Conservation (phyloP, 768 basidiomycete species). For the Amanita exitialis region DNA sequence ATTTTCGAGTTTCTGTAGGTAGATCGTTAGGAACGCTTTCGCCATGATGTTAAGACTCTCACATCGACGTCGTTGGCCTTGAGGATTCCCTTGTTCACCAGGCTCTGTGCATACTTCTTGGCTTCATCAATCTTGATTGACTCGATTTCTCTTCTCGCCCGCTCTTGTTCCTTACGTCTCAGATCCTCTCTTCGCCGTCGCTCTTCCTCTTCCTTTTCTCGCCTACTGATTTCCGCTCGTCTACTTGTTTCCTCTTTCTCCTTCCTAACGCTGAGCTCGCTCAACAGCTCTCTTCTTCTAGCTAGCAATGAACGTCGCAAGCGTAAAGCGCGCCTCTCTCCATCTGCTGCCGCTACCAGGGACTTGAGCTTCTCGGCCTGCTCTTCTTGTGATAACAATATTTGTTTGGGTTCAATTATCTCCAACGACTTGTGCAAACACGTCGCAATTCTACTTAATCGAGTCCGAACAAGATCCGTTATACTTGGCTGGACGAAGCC, state of each 20-base stretch:
- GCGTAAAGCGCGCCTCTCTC: conserved; percentile 69
- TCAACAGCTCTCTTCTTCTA: conserved; percentile 74
- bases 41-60: conserved; percentile 18
- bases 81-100: conserved; percentile 73
- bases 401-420: conserved; percentile 34
- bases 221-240: conserved; percentile 55
- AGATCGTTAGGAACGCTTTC: conserved; percentile 4
- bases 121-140: conserved; percentile 73
- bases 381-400: conserved; percentile 34
- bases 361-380: conserved; percentile 47
- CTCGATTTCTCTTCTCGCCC: conserved; percentile 65
- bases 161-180: conserved; percentile 54
- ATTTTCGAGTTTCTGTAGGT: conserved; percentile 62
- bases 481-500: conserved; percentile 58
- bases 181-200: conserved; percentile 54
- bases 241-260: conserved; percentile 83
- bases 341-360: conserved; percentile 55
- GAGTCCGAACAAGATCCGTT: conserved; percentile 63
- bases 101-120: conserved; percentile 74
- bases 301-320: conserved; percentile 75
- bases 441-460: conserved; percentile 66
- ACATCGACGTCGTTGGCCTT: conserved; percentile 56
- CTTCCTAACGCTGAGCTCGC: conserved; percentile 75
- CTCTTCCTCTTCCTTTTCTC: conserved; percentile 63
- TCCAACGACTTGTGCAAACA: conserved; percentile 65